Percentiles rank a stretch among this genome's conserved stretches.
These are phyloP conservation scores for Waltergamsia citrina DNA, from an alignment of 2,329 filamentous ascomycete genomes.

Conservation along the genomic window DNA sequence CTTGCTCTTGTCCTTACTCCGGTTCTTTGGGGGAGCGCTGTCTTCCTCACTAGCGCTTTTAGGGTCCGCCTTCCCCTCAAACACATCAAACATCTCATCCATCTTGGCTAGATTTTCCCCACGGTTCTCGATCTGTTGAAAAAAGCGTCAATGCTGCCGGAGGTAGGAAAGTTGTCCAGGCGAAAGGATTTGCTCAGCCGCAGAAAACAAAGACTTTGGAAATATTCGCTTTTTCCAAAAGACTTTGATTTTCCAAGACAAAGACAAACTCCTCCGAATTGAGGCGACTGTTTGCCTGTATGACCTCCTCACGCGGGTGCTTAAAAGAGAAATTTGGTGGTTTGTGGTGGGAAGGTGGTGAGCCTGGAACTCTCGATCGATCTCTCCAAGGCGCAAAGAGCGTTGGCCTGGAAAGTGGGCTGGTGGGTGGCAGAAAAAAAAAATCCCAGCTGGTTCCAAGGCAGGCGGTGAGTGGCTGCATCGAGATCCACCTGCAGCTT, in stretches of 20 bases:
- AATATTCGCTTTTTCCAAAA: too few species aligned
- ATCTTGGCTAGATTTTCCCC: constrained; percentile 27
- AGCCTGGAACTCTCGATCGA: background rate
- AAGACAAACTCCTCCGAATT: too few species aligned
- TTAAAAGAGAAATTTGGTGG: background rate
- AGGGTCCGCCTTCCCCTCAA: constrained; percentile 50
- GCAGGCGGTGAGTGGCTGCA: constrained; percentile 15
- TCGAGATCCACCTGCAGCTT: constrained; percentile 5
- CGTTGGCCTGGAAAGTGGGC: constrained; percentile 2
- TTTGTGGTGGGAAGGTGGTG: background rate
- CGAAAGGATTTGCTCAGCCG: too few species aligned
- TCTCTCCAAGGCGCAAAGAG: background rate
- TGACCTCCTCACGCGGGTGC: background rate
- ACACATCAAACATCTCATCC: constrained; percentile 78
- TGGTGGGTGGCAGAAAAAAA: constrained; percentile 16
- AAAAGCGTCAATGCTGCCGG: too few species aligned
- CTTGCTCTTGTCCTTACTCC: constrained; percentile 51
- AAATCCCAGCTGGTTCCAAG: constrained; percentile 1
- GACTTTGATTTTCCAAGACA: too few species aligned
- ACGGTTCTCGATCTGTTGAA: background rate
- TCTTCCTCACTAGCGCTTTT: constrained; percentile 33
- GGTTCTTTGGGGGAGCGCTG: constrained; percentile 19
- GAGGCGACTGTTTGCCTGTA: too few species aligned
- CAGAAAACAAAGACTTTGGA: too few species aligned
- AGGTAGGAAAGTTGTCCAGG: too few species aligned